phyloP scores from a whole-genome alignment of 257 asterid species.

The Lavandula angustifolia region DNA sequence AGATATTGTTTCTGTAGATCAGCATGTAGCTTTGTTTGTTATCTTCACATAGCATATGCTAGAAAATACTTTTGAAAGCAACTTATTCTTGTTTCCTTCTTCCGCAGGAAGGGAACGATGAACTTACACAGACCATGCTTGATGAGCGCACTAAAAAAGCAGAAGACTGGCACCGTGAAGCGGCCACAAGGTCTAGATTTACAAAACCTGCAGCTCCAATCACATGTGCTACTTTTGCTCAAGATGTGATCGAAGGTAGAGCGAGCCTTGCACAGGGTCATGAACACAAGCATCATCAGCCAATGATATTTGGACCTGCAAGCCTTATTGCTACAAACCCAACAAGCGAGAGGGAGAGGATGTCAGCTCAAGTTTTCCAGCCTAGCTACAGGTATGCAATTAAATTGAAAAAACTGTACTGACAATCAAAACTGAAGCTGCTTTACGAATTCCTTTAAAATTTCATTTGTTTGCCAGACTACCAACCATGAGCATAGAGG shows the following conservation, averaged over 20 bases:
- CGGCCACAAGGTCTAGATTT: constrained; percentile 66
- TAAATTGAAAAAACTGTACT: not conserved
- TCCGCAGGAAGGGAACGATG: constrained; percentile 67
- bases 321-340: constrained; percentile 78
- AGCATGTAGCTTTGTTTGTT: constrained; percentile 3
- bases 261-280: constrained; percentile 65
- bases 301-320: constrained; percentile 93
- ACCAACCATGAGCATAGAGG: constrained; percentile 99
- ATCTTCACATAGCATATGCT: not conserved
- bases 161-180: constrained; percentile 90
- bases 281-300: constrained; percentile 94
- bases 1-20: not conserved
- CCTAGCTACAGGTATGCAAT: constrained; percentile 70
- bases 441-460: constrained; percentile 4
- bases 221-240: constrained; percentile 98
- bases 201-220: constrained; percentile 79
- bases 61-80: constrained; percentile 16
- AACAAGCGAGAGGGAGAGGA: constrained; percentile 78
- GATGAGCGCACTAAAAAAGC: constrained; percentile 86
- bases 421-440: not conserved
- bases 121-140: constrained; percentile 55
- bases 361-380: constrained; percentile 96
- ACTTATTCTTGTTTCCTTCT: constrained; percentile 9
- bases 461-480: constrained; percentile 42
- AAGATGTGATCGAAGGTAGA: constrained; percentile 93